Conservation (phyloP, 495 filamentous ascomycete genomes). For the Glarea lozoyensis region DNA sequence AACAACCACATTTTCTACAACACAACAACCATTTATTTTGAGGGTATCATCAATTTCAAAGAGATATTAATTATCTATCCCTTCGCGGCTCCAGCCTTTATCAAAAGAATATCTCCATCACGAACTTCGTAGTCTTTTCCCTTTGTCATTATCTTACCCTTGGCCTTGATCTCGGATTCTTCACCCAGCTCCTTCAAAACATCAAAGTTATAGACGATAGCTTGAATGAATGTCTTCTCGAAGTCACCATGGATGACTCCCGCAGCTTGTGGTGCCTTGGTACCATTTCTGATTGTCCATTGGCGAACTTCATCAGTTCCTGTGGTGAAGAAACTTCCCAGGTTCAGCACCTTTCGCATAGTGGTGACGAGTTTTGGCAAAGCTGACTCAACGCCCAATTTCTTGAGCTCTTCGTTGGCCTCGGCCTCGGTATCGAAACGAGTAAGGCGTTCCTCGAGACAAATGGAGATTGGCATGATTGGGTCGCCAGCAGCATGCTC, state of each 20-base stretch:
- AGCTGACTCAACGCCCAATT: constrained; percentile 73
- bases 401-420: constrained; percentile 83
- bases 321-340: constrained; percentile 95
- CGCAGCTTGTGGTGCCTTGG: constrained; percentile 92
- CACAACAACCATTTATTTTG: no score
- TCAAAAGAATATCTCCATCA: constrained; percentile 69
- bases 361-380: constrained; percentile 89
- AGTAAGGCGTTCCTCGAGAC: constrained; percentile 86
- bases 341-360: constrained; percentile 86
- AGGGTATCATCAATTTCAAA: constrained; percentile 1
- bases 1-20: no score
- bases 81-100: constrained; percentile 96
- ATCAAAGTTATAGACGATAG: constrained; percentile 78
- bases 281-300: constrained; percentile 95
- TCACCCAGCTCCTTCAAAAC: constrained; percentile 77
- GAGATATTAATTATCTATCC: constrained; percentile 31
- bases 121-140: constrained; percentile 94
- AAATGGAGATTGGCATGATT: constrained; percentile 86
- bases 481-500: constrained; percentile 77
- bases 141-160: constrained; percentile 96
- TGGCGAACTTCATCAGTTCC: constrained; percentile 95
- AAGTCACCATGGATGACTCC: constrained; percentile 99
- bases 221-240: constrained; percentile 99
- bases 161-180: constrained; percentile 79
- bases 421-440: constrained; percentile 67